Evolutionary conservation across 257 asterid species (phyloP).

Genomic region (Linaria vulgaris): DNA sequence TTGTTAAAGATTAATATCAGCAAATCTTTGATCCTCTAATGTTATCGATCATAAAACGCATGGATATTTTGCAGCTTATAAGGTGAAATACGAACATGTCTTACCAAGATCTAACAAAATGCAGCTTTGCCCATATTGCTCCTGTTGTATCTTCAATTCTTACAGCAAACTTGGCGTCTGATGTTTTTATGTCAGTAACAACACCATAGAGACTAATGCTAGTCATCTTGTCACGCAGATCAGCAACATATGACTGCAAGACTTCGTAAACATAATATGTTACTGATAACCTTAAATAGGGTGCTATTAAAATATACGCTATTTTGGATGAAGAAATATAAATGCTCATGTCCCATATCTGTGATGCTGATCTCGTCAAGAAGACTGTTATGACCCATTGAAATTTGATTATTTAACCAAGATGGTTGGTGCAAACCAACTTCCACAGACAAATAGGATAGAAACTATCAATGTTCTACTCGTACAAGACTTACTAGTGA

Average conservation of each 20-base stretch:
- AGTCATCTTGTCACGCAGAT: constrained; percentile 86
- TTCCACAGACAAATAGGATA: neutral
- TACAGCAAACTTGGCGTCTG: constrained; percentile 48
- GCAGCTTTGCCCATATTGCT: constrained; percentile 70
- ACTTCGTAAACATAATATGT: constrained; percentile 47
- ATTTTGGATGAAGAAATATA: constrained; percentile 16
- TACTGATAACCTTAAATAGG: constrained; percentile 21
- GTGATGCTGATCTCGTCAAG: neutral
- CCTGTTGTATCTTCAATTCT: constrained; percentile 77
- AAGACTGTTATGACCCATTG: neutral
- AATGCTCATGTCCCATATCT: neutral
- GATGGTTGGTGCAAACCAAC: neutral
- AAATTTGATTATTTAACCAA: neutral
- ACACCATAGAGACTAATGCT: constrained; percentile 79
- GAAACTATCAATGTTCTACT: neutral
- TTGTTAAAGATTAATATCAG: neutral
- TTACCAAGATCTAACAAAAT: constrained; percentile 70
- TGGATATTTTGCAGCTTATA: neutral
- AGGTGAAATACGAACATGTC: constrained; percentile 5
- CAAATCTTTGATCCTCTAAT: neutral
- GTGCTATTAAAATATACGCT: neutral
- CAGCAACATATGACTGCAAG: constrained; percentile 82
- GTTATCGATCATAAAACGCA: constrained; percentile 10
- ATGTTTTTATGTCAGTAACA: constrained; percentile 54
- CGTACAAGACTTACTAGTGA: neutral